These are phyloP conservation scores for Barbatosphaeria neglecta DNA, from an alignment of 495 filamentous ascomycete genomes.

Conservation along the genomic window DNA sequence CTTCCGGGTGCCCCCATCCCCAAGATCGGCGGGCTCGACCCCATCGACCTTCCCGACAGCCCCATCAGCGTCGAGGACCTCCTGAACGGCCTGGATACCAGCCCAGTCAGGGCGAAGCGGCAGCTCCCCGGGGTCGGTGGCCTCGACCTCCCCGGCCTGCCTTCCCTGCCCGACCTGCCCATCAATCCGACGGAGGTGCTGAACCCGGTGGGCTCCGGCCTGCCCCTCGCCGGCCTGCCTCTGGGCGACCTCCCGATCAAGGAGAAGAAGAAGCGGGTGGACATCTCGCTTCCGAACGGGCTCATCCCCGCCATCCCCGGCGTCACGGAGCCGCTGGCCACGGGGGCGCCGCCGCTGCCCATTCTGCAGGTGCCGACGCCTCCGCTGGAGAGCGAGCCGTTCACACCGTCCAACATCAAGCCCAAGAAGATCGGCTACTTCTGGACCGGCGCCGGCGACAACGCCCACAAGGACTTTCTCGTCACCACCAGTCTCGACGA, in stretches of 20 bases:
- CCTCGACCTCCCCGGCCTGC: no score
- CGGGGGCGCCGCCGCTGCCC: slow-evolving; percentile 40
- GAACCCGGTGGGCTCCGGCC: no score
- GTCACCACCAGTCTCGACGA: slow-evolving; percentile 50
- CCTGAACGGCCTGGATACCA: neutral
- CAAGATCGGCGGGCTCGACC: neutral
- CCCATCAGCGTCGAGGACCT: neutral
- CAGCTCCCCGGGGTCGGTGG: no score
- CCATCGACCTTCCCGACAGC: neutral
- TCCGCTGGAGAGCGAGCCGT: slow-evolving; percentile 41
- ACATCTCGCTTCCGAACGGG: slow-evolving; percentile 33
- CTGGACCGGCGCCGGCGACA: slow-evolving; percentile 50
- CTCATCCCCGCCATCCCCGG: slow-evolving; percentile 48
- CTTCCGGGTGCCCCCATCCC: neutral
- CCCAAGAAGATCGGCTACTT: slow-evolving; percentile 60
- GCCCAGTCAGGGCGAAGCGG: slow-evolving; percentile 3
- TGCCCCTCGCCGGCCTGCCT: no score
- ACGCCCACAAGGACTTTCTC: slow-evolving; percentile 49
- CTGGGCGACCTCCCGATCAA: no score
- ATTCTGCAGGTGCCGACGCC: slow-evolving; percentile 49
- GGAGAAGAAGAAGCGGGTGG: slow-evolving; percentile 9
- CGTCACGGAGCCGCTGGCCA: slow-evolving; percentile 41
- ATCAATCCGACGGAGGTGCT: no score
- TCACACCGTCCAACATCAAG: slow-evolving; percentile 40
- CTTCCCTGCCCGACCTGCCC: no score